Base-by-base conservation (phyloP, 352 stramenopile species). In the Stramenopiles sp. region DNA sequence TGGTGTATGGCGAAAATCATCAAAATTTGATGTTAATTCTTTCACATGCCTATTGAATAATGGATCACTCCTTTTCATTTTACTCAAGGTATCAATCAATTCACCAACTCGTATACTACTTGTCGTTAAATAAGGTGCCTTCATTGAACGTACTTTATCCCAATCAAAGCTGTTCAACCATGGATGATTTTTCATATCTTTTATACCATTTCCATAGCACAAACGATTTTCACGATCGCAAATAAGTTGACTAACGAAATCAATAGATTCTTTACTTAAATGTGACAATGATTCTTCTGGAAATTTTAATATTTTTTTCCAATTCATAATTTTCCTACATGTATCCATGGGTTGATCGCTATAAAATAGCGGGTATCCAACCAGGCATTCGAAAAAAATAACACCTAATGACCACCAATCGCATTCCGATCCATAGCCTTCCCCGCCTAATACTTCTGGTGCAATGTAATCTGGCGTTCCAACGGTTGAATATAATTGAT, bases 381-480 rank as follows among this genome's bases (percentile, higher is more conserved):
- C 92, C 43, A 99, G 86, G 84, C 95, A 99, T 86, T 99, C 95
- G 85, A 98, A 99, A 87, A 99, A 93, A 81, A 99, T 99, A 20
- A 99, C 95, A 31, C 96, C 96, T 76, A 99, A 88, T 63, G 89
- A 97, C 96, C 96, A 99, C 96, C 96, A 99, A 89, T 99, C 96
- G 76, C 96, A 98, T 80, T 90, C 87, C 79, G 85, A 90, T 0
- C 87, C 92, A 81, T 97, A 96, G 1, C 88, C 87, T 82, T 84
- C 86, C 63, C 23, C n/a, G 32, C 95, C 80, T n/a, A n/a, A n/a
- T n/a, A n/a, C n/a, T n/a, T n/a, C n/a, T n/a, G n/a, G n/a, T n/a
- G n/a, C n/a, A n/a, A 98, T 97, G 85, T 99, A 99, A 85, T 99
- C 96, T 0, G 96, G 95, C 32, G 96, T 99, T 20, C 96, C 96